Evolutionary conservation across 805 yeast species (phyloP).

Genomic region (Spathaspora gorwiae): DNA sequence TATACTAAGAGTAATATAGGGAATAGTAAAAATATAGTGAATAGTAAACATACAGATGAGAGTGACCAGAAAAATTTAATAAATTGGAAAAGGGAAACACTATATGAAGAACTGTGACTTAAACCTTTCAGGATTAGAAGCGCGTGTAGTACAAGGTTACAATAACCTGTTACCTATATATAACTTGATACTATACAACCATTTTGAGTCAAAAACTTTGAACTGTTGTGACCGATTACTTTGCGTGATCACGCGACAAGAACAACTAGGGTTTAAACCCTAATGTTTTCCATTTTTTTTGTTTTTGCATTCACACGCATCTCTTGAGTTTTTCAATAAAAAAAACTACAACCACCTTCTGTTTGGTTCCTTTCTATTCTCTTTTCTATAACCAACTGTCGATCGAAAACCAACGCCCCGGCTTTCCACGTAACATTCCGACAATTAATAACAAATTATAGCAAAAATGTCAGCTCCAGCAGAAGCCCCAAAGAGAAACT

Average conservation of each 20-base stretch:
- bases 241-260: not conserved
- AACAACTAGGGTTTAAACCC: not conserved
- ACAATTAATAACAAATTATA: conserved; percentile 24
- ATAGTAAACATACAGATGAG: too few relatives aligned
- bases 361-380: conserved; percentile 12
- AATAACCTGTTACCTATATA: too few relatives aligned
- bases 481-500: conserved; percentile 44
- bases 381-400: conserved; percentile 24
- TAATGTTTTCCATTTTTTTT: not conserved
- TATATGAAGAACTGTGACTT: too few relatives aligned
- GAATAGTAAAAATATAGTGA: too few relatives aligned
- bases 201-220: too few relatives aligned
- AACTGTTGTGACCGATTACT: too few relatives aligned
- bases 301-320: not conserved
- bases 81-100: too few relatives aligned
- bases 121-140: too few relatives aligned
- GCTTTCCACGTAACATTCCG: conserved; percentile 73
- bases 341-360: not conserved
- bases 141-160: too few relatives aligned
- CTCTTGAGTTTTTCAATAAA: not conserved
- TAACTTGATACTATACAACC: too few relatives aligned
- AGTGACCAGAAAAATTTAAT: too few relatives aligned
- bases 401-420: conserved; percentile 69
- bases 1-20: too few relatives aligned
- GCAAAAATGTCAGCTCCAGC: conserved; percentile 43